Conservation (phyloP, 2,329 filamentous ascomycete species). For the Cladosporium sp. region DNA sequence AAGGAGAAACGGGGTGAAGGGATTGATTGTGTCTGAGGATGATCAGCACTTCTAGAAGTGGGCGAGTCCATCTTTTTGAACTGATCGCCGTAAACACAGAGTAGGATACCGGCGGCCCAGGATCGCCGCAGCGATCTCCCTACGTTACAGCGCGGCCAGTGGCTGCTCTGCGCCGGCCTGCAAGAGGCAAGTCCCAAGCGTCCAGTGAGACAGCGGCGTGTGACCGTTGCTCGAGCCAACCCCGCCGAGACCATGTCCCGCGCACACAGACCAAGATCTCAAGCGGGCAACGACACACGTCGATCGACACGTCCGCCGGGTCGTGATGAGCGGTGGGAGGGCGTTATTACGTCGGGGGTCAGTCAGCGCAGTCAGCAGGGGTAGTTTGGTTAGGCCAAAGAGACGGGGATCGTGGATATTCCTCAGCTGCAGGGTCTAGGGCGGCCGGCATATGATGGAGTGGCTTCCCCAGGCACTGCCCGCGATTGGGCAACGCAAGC, state of each 20-base stretch:
- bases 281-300: slow-evolving; percentile 1
- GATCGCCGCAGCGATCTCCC: slow-evolving; percentile 2
- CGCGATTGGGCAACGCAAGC: slow-evolving; percentile 3
- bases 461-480: slow-evolving; percentile 9
- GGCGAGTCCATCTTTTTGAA: slow-evolving; percentile 5
- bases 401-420: background rate
- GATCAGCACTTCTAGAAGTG: background rate
- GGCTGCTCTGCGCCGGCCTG: background rate
- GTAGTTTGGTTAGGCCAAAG: too few species aligned
- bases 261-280: slow-evolving; percentile 7
- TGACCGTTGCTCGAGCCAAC: slow-evolving; percentile 10
- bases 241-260: slow-evolving; percentile 9
- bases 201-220: slow-evolving; percentile 11
- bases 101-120: background rate
- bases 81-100: background rate
- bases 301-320: slow-evolving; percentile 2
- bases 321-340: slow-evolving; percentile 1
- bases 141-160: background rate
- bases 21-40: slow-evolving; percentile 1
- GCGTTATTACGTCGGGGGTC: background rate
- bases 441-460: slow-evolving; percentile 4
- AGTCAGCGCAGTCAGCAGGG: background rate
- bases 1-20: background rate
- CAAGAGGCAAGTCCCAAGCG: background rate
- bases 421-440: slow-evolving; percentile 4